A percentile compares a stretch with the other conserved stretches of the same genome.
Conservation (phyloP, 1,284 basidiomycete genomes). For the Ceratobasidium papillatum region DNA sequence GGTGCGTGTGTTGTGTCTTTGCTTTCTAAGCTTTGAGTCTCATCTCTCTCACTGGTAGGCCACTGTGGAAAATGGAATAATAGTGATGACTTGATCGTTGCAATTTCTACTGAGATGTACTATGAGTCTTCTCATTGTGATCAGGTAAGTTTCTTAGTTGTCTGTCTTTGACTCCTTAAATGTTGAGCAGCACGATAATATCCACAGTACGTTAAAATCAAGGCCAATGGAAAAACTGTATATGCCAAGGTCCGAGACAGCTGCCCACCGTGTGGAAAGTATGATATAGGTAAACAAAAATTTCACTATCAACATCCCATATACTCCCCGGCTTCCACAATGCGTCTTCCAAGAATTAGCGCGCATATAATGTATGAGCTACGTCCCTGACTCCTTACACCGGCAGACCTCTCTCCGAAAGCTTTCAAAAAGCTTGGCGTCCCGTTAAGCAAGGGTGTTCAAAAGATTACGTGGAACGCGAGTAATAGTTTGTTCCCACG, state of each 20-base stretch:
- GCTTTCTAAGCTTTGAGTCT: neutral
- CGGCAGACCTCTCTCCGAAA: slow-evolving; percentile 18
- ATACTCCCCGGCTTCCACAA: neutral
- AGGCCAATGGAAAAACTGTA: slow-evolving; percentile 16
- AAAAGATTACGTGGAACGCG: slow-evolving; percentile 16
- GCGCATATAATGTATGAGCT: neutral
- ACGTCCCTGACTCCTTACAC: neutral
- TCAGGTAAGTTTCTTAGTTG: slow-evolving; percentile 2
- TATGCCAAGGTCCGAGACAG: slow-evolving; percentile 32
- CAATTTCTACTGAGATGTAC: slow-evolving; percentile 15
- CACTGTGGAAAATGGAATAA: slow-evolving; percentile 28
- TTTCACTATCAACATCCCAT: neutral
- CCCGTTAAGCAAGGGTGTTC: slow-evolving; percentile 16
- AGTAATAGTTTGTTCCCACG: neutral
- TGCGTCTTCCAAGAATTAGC: neutral
- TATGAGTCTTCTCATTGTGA: slow-evolving; percentile 13
- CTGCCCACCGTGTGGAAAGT: slow-evolving; percentile 14
- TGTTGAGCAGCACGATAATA: neutral
- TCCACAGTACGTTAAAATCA: slow-evolving; percentile 11
- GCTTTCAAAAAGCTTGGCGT: slow-evolving; percentile 22
- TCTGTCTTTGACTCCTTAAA: no score
- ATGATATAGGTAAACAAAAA: slow-evolving; percentile 3
- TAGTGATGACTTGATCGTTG: slow-evolving; percentile 5
- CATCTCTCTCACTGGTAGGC: neutral
- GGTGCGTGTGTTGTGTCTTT: neutral